Conservation (phyloP, 2,329 filamentous ascomycete genomes). For the Ceratocystis albifundus region DNA sequence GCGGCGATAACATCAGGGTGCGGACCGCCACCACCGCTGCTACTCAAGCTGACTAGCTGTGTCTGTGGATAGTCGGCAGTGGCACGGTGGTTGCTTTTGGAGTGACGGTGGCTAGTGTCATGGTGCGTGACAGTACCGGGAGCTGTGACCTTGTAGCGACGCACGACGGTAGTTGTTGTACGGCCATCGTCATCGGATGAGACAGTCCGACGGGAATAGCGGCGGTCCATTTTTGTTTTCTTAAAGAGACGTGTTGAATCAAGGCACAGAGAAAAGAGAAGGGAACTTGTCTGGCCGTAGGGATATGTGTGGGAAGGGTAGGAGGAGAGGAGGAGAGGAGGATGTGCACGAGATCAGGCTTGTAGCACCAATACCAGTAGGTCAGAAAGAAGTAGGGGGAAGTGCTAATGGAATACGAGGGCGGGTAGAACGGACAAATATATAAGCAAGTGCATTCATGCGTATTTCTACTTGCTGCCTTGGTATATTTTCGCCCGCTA, state of each 20-base stretch:
- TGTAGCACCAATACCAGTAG: too few relatives aligned
- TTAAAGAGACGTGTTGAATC: not conserved
- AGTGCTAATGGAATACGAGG: too few relatives aligned
- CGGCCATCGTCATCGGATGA: conserved; percentile 38
- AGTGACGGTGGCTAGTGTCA: conserved; percentile 37
- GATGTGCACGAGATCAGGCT: too few relatives aligned
- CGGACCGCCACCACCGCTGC: conserved; percentile 25
- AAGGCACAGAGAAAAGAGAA: not conserved
- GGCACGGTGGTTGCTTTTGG: conserved; percentile 30
- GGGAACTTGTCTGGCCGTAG: not conserved
- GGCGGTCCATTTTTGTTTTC: not conserved
- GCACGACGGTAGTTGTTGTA: conserved; percentile 38
- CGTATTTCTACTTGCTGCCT: not conserved
- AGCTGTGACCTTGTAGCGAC: conserved; percentile 41
- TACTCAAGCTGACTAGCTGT: conserved; percentile 41
- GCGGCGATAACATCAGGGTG: conserved; percentile 27
- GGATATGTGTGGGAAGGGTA: too few relatives aligned
- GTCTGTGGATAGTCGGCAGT: conserved; percentile 31
- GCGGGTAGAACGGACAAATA: too few relatives aligned
- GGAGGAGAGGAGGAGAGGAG: too few relatives aligned
- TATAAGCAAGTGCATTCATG: too few relatives aligned
- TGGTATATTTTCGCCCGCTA: not conserved
- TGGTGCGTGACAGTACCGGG: conserved; percentile 35
- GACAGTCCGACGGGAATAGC: conserved; percentile 27
- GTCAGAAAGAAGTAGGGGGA: too few relatives aligned